phyloP scores from a whole-genome alignment of 805 yeast species.

The Candida xyloterini region DNA sequence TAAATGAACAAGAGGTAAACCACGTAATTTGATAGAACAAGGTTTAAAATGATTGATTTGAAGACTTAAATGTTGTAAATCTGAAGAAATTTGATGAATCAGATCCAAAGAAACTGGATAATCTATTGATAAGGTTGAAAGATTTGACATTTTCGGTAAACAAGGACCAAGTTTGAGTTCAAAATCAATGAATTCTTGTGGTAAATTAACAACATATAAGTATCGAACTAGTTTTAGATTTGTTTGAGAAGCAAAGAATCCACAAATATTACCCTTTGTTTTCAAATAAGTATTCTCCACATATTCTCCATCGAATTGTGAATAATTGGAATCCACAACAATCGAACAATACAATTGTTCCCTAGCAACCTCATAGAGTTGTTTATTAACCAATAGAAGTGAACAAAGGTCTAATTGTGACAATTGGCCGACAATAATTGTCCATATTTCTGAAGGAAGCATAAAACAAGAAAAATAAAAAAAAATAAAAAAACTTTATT shows the following conservation, averaged over 20 bases:
- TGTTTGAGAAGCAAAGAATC: slow-evolving; percentile 5
- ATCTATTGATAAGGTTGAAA: slow-evolving; percentile 6
- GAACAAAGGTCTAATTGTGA: slow-evolving; percentile 27
- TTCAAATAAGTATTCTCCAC: slow-evolving; percentile 14
- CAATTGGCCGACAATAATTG: slow-evolving; percentile 11
- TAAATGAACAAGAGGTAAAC: neutral
- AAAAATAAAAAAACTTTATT: neutral
- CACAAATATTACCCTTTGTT: slow-evolving; percentile 15
- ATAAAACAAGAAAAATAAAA: neutral
- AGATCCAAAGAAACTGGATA: slow-evolving; percentile 15
- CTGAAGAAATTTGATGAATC: slow-evolving; percentile 9
- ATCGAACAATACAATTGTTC: slow-evolving; percentile 20
- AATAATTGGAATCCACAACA: slow-evolving; percentile 24
- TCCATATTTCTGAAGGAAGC: slow-evolving; percentile 9
- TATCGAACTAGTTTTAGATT: slow-evolving; percentile 12
- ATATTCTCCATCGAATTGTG: slow-evolving; percentile 28
- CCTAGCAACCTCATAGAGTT: slow-evolving; percentile 9
- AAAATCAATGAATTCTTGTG: slow-evolving; percentile 30
- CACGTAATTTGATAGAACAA: neutral
- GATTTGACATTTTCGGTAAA: slow-evolving; percentile 4
- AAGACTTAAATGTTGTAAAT: slow-evolving; percentile 6
- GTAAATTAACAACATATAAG: slow-evolving; percentile 20
- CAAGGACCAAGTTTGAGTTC: slow-evolving; percentile 15
- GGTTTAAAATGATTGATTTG: slow-evolving; percentile 7
- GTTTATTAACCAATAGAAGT: slow-evolving; percentile 11